Conservation (phyloP, 2,329 filamentous ascomycete species). For the Talaromyces funiculosus region DNA sequence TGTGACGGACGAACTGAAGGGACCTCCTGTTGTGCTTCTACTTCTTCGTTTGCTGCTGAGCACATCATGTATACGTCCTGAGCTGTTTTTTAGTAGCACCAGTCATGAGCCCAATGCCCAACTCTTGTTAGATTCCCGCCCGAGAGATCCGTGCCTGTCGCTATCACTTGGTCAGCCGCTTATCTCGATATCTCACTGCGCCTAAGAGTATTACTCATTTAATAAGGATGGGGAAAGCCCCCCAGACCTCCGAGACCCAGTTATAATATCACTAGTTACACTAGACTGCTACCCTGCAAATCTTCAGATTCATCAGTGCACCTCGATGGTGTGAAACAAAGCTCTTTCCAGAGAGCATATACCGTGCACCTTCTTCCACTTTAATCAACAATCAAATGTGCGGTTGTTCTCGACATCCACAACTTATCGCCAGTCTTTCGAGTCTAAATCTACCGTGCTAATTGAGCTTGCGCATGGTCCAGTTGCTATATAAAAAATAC, state of each 20-base stretch:
- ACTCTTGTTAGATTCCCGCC: not conserved
- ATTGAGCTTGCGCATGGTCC: not conserved
- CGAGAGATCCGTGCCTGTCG: not conserved
- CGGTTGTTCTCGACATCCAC: not conserved
- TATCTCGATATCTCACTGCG: conserved; percentile 9
- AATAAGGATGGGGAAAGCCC: conserved; percentile 5
- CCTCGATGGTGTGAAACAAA: conserved; percentile 8
- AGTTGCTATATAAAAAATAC: conserved; percentile 1
- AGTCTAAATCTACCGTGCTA: not conserved
- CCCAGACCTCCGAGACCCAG: conserved; percentile 4
- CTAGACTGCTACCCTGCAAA: conserved; percentile 12
- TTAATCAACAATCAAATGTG: not conserved
- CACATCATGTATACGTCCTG: not conserved
- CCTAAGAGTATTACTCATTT: not conserved
- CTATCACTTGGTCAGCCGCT: conserved; percentile 6
- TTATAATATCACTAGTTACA: conserved; percentile 12
- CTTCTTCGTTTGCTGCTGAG: not conserved
- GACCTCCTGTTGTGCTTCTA: too few species aligned
- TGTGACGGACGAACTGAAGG: not conserved
- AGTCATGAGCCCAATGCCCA: conserved; percentile 1
- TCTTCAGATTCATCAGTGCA: not conserved
- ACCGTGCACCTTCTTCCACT: not conserved
- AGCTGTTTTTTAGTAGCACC: not conserved
- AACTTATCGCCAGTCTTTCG: not conserved
- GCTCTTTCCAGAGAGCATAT: conserved; percentile 1